Evolutionary conservation across 352 stramenopile genomes (phyloP).

Genomic region (Thalassiosira pacifica): DNA sequence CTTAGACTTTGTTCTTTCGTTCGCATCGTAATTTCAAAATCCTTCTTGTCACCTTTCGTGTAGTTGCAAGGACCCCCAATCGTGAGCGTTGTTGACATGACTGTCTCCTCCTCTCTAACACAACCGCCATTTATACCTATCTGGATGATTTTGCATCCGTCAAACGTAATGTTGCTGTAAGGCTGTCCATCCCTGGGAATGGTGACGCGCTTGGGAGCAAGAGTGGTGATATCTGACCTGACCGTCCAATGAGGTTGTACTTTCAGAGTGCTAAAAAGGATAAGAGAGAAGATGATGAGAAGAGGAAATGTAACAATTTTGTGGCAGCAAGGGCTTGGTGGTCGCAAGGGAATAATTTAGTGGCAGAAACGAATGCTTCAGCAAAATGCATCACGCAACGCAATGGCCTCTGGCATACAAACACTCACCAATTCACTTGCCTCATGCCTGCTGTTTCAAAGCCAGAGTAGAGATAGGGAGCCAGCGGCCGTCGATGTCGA

Average conservation of each 20-base stretch:
- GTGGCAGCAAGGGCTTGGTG: too few species aligned
- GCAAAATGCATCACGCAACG: too few species aligned
- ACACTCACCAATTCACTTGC: conserved; percentile 64
- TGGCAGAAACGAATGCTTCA: too few species aligned
- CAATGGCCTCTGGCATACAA: conserved; percentile 57
- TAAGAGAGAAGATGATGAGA: not conserved
- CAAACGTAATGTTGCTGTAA: conserved; percentile 68
- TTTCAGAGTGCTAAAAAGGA: conserved; percentile 26
- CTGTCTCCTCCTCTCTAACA: not conserved
- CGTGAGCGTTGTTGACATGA: conserved; percentile 53
- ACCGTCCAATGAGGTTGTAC: conserved; percentile 13
- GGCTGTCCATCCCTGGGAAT: conserved; percentile 26
- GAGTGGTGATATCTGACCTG: not conserved
- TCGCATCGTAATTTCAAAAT: conserved; percentile 78
- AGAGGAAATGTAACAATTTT: conserved; percentile 8
- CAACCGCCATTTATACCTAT: conserved; percentile 39
- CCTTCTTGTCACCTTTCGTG: conserved; percentile 68
- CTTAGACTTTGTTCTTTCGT: conserved; percentile 66
- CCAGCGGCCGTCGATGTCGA: too few species aligned
- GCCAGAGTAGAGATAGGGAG: too few species aligned
- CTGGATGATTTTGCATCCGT: conserved; percentile 74
- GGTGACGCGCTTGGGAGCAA: not conserved
- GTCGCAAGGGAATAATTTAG: not conserved
- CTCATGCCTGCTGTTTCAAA: conserved; percentile 72
- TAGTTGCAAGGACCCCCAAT: conserved; percentile 71